Percentiles rank a stretch among this genome's conserved stretches.
phyloP scores from a whole-genome alignment of 352 stramenopile genomes.

The Phytophthora melonis region DNA sequence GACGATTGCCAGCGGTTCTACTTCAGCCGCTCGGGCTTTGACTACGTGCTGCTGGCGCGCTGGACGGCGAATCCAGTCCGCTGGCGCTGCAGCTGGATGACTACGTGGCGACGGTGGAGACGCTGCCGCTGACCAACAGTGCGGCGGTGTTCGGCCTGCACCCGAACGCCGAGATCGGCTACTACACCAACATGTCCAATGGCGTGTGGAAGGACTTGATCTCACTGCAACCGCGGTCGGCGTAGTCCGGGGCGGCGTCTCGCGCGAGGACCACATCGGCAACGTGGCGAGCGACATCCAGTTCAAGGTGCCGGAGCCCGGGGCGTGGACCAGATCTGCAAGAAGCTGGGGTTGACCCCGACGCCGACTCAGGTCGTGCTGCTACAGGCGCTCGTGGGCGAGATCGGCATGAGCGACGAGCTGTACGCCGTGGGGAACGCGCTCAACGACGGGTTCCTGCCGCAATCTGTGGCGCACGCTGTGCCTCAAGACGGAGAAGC shows the following conservation, averaged over 20 bases:
- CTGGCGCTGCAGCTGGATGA: conserved; percentile 63
- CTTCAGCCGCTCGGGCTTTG: conserved; percentile 94
- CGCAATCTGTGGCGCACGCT: conserved; percentile 91
- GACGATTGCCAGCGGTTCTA: conserved; percentile 95
- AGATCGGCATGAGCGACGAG: conserved; percentile 97
- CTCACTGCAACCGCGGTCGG: conserved; percentile 91
- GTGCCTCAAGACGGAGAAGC: conserved; percentile 94
- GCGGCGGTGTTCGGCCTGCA: conserved; percentile 96
- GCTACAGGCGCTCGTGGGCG: conserved; percentile 93
- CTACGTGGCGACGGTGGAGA: conserved; percentile 90
- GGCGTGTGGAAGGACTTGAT: conserved; percentile 95
- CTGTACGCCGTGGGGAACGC: conserved; percentile 93
- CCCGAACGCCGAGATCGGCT: conserved; percentile 97
- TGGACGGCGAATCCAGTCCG: conserved; percentile 20
- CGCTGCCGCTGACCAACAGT: conserved; percentile 93
- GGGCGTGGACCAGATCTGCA: conserved; percentile 89
- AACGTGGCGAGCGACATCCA: conserved; percentile 92
- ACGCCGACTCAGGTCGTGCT: conserved; percentile 94
- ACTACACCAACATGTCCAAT: conserved; percentile 96
- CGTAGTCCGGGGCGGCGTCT: no score
- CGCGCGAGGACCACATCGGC: conserved; percentile 94
- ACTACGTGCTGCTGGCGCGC: conserved; percentile 87
- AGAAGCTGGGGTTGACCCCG: conserved; percentile 73
- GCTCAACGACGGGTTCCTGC: conserved; percentile 95
- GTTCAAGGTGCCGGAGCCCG: conserved; percentile 88